Conservation (phyloP, 2,329 filamentous ascomycete genomes). For the Stemphylium beticola region DNA sequence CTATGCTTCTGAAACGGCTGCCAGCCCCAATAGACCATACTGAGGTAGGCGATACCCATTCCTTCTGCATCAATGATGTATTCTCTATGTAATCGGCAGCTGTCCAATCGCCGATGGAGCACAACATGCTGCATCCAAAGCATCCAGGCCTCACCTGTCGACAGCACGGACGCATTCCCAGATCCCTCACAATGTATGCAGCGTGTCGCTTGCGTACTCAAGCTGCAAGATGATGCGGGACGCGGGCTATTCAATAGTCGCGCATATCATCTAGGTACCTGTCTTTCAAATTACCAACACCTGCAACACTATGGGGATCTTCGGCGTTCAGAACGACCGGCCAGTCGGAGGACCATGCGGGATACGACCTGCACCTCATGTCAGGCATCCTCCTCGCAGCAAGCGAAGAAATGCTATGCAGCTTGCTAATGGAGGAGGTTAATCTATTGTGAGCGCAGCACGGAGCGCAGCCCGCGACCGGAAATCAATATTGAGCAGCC, state of each 20-base stretch:
- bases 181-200: conserved; percentile 16
- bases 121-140: conserved; percentile 1
- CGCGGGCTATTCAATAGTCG: conserved; percentile 17
- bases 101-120: background rate
- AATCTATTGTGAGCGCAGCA: conserved; percentile 36
- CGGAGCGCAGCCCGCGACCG: conserved; percentile 10
- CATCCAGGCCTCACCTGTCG: conserved; percentile 4
- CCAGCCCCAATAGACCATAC: conserved; percentile 6
- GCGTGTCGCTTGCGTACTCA: conserved; percentile 1
- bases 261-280: conserved; percentile 8
- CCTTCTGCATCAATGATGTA: conserved; percentile 1
- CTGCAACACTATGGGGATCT: conserved; percentile 30
- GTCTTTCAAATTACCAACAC: conserved; percentile 24
- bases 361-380: conserved; percentile 14
- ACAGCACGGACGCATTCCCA: background rate
- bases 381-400: conserved; percentile 17
- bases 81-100: background rate
- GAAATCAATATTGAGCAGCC: conserved; percentile 11
- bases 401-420: conserved; percentile 25
- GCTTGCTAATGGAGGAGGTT: conserved; percentile 17
- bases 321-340: conserved; percentile 22
- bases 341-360: conserved; percentile 10
- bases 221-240: conserved; percentile 34
- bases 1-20: conserved; percentile 7
- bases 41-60: background rate